Evolutionary conservation across 108 stramenopile genomes (phyloP).

Genomic region (Fragilariopsis cylindrus): DNA sequence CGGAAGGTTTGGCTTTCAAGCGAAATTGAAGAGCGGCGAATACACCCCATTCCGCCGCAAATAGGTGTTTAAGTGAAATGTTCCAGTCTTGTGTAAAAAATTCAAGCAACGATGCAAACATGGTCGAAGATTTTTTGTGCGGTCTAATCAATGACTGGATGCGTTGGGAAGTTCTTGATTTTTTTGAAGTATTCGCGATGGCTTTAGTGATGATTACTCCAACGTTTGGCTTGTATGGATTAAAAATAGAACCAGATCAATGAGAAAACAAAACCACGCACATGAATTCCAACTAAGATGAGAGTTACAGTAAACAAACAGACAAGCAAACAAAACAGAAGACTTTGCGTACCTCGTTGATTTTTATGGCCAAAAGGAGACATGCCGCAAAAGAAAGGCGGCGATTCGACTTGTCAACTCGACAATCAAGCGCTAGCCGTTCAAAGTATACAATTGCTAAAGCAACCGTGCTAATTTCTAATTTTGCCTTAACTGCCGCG

Average conservation of each 20-base stretch:
- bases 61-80: conserved; percentile 73
- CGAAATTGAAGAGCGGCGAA: conserved; percentile 83
- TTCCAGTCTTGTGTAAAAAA: conserved; percentile 89
- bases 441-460: conserved; percentile 93
- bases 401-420: conserved; percentile 93
- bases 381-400: conserved; percentile 90
- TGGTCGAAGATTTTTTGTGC: conserved; percentile 58
- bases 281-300: no score
- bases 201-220: conserved; percentile 21
- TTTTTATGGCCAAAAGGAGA: conserved; percentile 86
- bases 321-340: background rate
- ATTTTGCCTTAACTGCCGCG: conserved; percentile 64
- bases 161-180: conserved; percentile 29
- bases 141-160: conserved; percentile 68
- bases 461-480: conserved; percentile 89
- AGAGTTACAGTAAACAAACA: no score
- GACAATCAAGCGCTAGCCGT: conserved; percentile 85
- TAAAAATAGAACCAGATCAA: no score
- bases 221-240: conserved; percentile 2
- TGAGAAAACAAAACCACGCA: no score
- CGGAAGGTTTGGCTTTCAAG: conserved; percentile 72
- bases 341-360: conserved; percentile 57
- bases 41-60: conserved; percentile 85
- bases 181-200: conserved; percentile 6
- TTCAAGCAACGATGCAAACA: conserved; percentile 79